These are phyloP conservation scores for Aureoboletus auriporus DNA, from an alignment of 768 basidiomycete species.

Conservation along the genomic window DNA sequence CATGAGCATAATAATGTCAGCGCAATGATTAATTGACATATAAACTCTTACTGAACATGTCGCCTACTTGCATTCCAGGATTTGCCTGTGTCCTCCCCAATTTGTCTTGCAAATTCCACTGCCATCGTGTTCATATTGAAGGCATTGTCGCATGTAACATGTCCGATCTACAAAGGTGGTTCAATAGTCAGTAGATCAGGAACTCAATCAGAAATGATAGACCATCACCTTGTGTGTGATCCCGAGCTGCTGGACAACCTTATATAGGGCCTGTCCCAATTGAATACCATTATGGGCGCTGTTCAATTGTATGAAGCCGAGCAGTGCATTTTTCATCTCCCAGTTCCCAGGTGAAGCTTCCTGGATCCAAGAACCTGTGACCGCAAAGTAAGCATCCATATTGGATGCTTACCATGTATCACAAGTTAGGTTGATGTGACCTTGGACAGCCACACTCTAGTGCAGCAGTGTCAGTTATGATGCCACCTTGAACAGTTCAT, in stretches of 20 bases:
- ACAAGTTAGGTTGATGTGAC: conserved; percentile 2
- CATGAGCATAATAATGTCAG: background rate
- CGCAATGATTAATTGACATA: background rate
- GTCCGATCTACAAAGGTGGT: conserved; percentile 17
- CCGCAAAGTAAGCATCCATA: background rate
- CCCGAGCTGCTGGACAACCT: conserved; percentile 24
- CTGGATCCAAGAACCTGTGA: background rate
- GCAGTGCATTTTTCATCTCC: conserved; percentile 17
- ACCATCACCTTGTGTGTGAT: conserved; percentile 32
- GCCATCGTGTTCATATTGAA: conserved; percentile 36
- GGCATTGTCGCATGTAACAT: conserved; percentile 38
- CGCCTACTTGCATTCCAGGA: background rate
- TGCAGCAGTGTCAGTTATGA: too few relatives aligned
- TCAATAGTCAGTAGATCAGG: too few relatives aligned
- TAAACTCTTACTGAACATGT: background rate
- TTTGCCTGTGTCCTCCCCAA: background rate
- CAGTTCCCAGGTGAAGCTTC: background rate
- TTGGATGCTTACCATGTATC: conserved; percentile 8
- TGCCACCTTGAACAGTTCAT: background rate
- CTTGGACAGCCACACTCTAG: too few relatives aligned
- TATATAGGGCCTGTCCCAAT: conserved; percentile 37
- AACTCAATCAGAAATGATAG: background rate
- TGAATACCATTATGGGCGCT: conserved; percentile 33
- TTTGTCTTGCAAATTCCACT: conserved; percentile 16
- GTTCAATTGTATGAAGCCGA: conserved; percentile 38